Base-by-base conservation (phyloP, 2,329 filamentous ascomycete genomes). In the Pseudopyricularia javanii region DNA sequence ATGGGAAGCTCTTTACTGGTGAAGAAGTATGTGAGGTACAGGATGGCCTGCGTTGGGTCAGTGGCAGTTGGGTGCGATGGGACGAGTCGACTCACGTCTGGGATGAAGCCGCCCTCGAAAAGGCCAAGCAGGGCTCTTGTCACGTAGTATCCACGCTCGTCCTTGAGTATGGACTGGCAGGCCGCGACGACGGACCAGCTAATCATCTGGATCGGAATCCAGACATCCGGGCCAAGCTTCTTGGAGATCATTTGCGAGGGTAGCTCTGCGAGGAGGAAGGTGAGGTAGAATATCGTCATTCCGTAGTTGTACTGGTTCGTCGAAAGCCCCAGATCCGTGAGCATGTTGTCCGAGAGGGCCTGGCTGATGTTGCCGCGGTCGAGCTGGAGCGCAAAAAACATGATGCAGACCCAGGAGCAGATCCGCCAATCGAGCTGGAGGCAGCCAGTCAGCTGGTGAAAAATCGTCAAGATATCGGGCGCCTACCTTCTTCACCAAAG, bases 161-260 rank as follows among this genome's bases (percentile, higher is more conserved):
- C 37, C 37, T 43, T 43, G 26, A 69, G 53, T 15, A 59, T 61
- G 22, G 62, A 64, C 48, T 69, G 67, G 0, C 59, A 62, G 2
- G 59, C 59, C 4, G 65, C 64, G 2, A 67, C 64, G 2, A 64
- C 34, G 14, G 62, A 63, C 66, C 66, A 69, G 3, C 62, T 51
- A 2, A 62, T 59, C 63, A 68, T 67, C n/a, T 66, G 62, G 4
- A 61, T 61, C 8, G 66, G 66, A 28, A 68, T 67, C 66, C 67
- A 69, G 3, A 63, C 59, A 50, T 68, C 65, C 1, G 60, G 60
- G 14, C 63, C 66, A 1, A 69, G 57, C 59, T 73, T 74, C 62
- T 84, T 84, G 45, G 71, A 75, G 14, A 83, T 60, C 8, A 84
- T 68, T 59, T 83, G 79, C 0, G 79, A 83, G 0, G 80, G 80